A percentile compares a stretch with the other conserved stretches of the same genome.
Conservation (phyloP, 192 early-diverging fungal genomes). For the Mortierella antarctica region DNA sequence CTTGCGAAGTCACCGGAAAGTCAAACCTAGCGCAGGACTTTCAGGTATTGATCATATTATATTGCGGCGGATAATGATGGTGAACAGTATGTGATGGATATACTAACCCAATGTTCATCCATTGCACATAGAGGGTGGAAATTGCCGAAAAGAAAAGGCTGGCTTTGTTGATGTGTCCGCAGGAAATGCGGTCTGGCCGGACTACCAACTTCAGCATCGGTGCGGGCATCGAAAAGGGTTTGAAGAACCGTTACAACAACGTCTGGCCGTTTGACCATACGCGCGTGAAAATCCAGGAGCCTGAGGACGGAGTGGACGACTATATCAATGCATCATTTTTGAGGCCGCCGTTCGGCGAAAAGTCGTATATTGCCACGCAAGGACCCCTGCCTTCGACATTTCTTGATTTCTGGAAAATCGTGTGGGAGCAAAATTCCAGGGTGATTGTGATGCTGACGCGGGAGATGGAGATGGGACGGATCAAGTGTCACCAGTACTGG, state of each 20-base stretch:
- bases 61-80: neutral
- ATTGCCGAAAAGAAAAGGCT: constrained; percentile 73
- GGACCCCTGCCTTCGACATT: constrained; percentile 89
- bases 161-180: constrained; percentile 71
- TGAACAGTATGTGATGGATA: neutral
- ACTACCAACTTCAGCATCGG: constrained; percentile 75
- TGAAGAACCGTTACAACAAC: constrained; percentile 86
- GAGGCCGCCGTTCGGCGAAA: constrained; percentile 40
- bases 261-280: constrained; percentile 86
- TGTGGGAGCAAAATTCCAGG: constrained; percentile 87
- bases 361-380: constrained; percentile 65
- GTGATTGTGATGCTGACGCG: constrained; percentile 96
- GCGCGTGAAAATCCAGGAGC: constrained; percentile 57
- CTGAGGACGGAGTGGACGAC: constrained; percentile 34
- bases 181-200: constrained; percentile 57
- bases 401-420: constrained; percentile 93
- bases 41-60: constrained; percentile 32
- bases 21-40: constrained; percentile 38
- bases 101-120: neutral
- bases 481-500: constrained; percentile 94
- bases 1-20: constrained; percentile 20
- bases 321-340: constrained; percentile 56
- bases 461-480: constrained; percentile 85
- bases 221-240: constrained; percentile 78
- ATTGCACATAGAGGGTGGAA: constrained; percentile 64